These are phyloP conservation scores for Sutorius australiensis DNA, from an alignment of 768 basidiomycete species.

Conservation along the genomic window DNA sequence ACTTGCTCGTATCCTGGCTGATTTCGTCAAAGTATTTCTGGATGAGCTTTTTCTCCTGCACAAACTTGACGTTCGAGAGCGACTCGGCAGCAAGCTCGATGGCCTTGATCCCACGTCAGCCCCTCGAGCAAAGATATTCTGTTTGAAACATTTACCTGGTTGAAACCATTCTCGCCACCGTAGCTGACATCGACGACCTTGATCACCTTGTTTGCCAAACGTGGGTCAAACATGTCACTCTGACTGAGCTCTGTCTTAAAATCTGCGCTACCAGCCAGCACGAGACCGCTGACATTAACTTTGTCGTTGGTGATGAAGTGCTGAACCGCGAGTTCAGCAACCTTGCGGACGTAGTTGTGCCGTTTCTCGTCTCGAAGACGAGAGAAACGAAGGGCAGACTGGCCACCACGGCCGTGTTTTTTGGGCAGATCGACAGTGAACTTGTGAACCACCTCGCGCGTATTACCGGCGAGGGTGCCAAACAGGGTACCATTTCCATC, in stretches of 20 bases:
- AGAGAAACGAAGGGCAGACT: constrained; percentile 99
- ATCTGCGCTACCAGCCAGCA: constrained; percentile 95
- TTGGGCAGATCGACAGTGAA: constrained; percentile 99
- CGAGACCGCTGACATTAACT: constrained; percentile 94
- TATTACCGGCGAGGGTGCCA: constrained; percentile 93
- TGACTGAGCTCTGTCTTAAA: constrained; percentile 98
- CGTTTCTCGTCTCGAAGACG: constrained; percentile 98
- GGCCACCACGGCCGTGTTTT: constrained; percentile 99
- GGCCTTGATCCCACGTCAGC: constrained; percentile 48
- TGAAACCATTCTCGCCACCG: constrained; percentile 98
- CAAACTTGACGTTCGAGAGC: constrained; percentile 97
- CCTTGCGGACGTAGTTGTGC: constrained; percentile 99
- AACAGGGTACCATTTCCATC: constrained; percentile 98
- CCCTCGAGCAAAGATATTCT: background rate
- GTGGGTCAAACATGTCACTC: constrained; percentile 92
- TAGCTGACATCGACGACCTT: constrained; percentile 99
- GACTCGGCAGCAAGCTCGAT: constrained; percentile 97
- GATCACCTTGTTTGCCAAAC: constrained; percentile 88
- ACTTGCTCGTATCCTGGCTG: constrained; percentile 92
- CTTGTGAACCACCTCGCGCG: constrained; percentile 95
- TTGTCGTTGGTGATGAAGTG: constrained; percentile 98
- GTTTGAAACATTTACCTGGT: constrained; percentile 61
- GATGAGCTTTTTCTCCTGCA: constrained; percentile 97
- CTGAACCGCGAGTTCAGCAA: constrained; percentile 94
- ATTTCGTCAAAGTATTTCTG: constrained; percentile 99